Evolutionary conservation across 495 filamentous ascomycete genomes (phyloP).

Genomic region (Trichoderma asperelloides): DNA sequence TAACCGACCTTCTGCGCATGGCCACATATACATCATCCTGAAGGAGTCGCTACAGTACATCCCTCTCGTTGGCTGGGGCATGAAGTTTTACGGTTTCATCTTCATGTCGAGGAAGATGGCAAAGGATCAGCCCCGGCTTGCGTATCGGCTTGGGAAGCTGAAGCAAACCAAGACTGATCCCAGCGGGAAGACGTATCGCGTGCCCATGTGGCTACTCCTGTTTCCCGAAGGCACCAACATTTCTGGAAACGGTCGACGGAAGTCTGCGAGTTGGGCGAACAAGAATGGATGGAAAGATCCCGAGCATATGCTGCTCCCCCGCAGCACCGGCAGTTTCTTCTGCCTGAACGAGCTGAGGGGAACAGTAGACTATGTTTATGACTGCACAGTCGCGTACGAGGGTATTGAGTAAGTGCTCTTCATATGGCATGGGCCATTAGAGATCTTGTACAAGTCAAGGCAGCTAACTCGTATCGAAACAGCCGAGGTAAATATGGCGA

Average conservation of each 20-base stretch:
- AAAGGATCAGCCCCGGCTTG: slow-evolving; percentile 62
- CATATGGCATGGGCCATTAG: neutral
- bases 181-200: slow-evolving; percentile 41
- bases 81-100: slow-evolving; percentile 77
- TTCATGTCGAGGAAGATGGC: slow-evolving; percentile 78
- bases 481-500: slow-evolving; percentile 66
- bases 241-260: slow-evolving; percentile 51
- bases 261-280: slow-evolving; percentile 58
- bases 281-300: slow-evolving; percentile 59
- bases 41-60: slow-evolving; percentile 75
- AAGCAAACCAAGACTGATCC: slow-evolving; percentile 44
- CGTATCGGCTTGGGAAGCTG: slow-evolving; percentile 59
- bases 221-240: slow-evolving; percentile 81
- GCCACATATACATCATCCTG: slow-evolving; percentile 77
- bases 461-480: slow-evolving; percentile 11
- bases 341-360: slow-evolving; percentile 62
- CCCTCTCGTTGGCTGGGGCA: slow-evolving; percentile 66
- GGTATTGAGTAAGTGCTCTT: slow-evolving; percentile 55
- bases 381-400: slow-evolving; percentile 80
- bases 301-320: slow-evolving; percentile 59
- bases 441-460: neutral
- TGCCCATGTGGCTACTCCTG: slow-evolving; percentile 81
- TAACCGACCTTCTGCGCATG: slow-evolving; percentile 55
- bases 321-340: slow-evolving; percentile 68
- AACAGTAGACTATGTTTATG: slow-evolving; percentile 73